Evolutionary conservation across 2,329 filamentous ascomycete species (phyloP).

Genomic region (Aspergillus fijiensis): DNA sequence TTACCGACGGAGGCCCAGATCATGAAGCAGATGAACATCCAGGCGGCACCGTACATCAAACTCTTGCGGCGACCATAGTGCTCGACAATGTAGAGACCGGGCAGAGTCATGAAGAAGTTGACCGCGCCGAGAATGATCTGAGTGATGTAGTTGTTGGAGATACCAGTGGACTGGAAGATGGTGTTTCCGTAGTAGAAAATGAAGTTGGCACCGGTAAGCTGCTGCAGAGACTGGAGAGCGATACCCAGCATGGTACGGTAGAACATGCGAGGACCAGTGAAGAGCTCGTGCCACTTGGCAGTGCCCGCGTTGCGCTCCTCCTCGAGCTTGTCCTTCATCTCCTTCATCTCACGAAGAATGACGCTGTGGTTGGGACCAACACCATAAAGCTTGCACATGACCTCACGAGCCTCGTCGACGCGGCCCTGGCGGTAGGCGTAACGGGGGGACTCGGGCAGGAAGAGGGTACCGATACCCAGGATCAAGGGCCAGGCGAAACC

Average conservation of each 20-base stretch:
- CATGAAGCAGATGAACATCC: constrained; percentile 65
- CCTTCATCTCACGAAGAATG: constrained; percentile 55
- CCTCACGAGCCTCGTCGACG: constrained; percentile 51
- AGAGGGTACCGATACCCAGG: constrained; percentile 55
- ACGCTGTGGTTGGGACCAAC: constrained; percentile 56
- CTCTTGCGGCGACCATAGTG: constrained; percentile 67
- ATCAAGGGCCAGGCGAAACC: constrained; percentile 59
- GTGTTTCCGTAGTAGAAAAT: constrained; percentile 56
- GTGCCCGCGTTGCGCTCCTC: constrained; percentile 50
- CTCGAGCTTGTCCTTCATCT: constrained; percentile 61
- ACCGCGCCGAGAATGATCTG: constrained; percentile 68
- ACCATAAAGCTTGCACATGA: constrained; percentile 57
- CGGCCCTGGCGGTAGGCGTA: constrained; percentile 58
- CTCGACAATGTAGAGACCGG: constrained; percentile 69
- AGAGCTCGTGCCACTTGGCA: constrained; percentile 45
- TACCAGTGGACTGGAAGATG: constrained; percentile 66
- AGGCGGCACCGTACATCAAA: constrained; percentile 64
- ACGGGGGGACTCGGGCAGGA: constrained; percentile 59
- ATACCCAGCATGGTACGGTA: constrained; percentile 49
- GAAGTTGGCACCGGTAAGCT: constrained; percentile 51
- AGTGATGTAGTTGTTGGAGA: constrained; percentile 64
- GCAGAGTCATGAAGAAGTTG: constrained; percentile 67
- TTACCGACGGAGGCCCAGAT: constrained; percentile 62
- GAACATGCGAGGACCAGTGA: constrained; percentile 50
- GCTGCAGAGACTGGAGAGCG: constrained; percentile 48